Conservation (phyloP, 257 asterid species). For the Nicotiana undulata region DNA sequence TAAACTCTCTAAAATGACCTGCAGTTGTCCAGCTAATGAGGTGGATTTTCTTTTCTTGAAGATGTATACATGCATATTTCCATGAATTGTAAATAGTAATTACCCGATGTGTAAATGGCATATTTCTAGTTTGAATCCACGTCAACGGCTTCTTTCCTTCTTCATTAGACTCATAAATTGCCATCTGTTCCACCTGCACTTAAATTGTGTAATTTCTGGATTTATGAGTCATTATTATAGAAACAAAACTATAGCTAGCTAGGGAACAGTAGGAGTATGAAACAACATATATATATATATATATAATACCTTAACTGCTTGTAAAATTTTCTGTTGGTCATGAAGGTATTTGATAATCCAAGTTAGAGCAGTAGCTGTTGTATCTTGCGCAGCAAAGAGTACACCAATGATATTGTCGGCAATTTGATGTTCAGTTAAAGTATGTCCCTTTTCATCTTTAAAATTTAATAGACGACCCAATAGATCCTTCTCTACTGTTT, state of each 20-base stretch:
- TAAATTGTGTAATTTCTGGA: not conserved
- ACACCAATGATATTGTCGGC: conserved; percentile 82
- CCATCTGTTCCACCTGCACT: conserved; percentile 56
- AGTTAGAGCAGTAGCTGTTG: conserved; percentile 79
- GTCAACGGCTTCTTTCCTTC: conserved; percentile 42
- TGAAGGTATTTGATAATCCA: conserved; percentile 83
- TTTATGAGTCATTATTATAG: too few relatives aligned
- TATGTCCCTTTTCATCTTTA: conserved; percentile 34
- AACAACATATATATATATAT: too few relatives aligned
- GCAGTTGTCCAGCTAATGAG: conserved; percentile 6
- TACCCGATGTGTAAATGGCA: conserved; percentile 77
- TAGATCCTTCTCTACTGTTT: conserved; percentile 30
- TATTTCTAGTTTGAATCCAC: conserved; percentile 72
- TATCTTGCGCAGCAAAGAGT: conserved; percentile 91
- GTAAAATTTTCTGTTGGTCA: conserved; percentile 46
- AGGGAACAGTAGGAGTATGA: not conserved
- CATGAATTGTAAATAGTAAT: not conserved
- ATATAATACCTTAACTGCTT: conserved; percentile 58
- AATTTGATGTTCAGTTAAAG: conserved; percentile 48
- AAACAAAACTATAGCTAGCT: not conserved
- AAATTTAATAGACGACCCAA: conserved; percentile 46
- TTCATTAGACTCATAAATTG: conserved; percentile 35
- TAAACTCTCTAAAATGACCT: conserved; percentile 81
- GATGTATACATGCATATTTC: not conserved
- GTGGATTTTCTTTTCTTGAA: not conserved